Evolutionary conservation across 1,284 basidiomycete genomes (phyloP), one percentile per base, ranked within the genome.

Genomic region (Puccinia triticina): DNA sequence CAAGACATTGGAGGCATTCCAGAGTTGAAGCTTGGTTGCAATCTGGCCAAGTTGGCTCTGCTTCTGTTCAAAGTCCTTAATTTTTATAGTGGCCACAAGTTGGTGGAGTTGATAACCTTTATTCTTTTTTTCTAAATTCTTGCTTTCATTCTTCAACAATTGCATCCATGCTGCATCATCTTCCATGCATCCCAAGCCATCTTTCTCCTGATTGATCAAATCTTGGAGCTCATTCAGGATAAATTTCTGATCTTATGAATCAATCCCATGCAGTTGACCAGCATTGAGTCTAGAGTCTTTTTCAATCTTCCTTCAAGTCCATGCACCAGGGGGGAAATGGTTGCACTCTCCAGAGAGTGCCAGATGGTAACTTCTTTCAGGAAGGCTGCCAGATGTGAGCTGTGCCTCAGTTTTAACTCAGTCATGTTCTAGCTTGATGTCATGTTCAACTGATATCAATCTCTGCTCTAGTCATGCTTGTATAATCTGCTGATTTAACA

Each of bases 111-210:
- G 4, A 61, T 14, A 16, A 18, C 11, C 18, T n/a, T n/a, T 32
- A 34, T 66, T 64, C 5, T 37, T 66, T 37, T 66, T 66, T 37
- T 37, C 64, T 32, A 66, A 40, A 18, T 66, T 5, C 18, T 66
- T 66, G 16, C 64, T 66, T 43, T 66, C 32, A 0, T 23, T 66
- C 37, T 66, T 37, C 37, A 66, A 66, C 4, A 37, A 66, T 34
- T 66, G 7, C 21, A 43, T 43, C 64, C 64, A 66, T 26, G 10
- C 29, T 3, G 43, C 37, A 43, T 66, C 64, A 66, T 43, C 37
- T 23, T 66, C 64, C 34, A 37, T 66, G 37, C 64, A 66, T n/a
- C 64, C 64, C 37, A 66, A 66, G 0, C 64, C 64, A 37, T 66
- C 64, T n/a, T n/a, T 66, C 64, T 66, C 64, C 37, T 66, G 40